These are phyloP conservation scores for Tritrichomonas foetus DNA, from an alignment of 208 protist genomes.

Conservation along the genomic window DNA sequence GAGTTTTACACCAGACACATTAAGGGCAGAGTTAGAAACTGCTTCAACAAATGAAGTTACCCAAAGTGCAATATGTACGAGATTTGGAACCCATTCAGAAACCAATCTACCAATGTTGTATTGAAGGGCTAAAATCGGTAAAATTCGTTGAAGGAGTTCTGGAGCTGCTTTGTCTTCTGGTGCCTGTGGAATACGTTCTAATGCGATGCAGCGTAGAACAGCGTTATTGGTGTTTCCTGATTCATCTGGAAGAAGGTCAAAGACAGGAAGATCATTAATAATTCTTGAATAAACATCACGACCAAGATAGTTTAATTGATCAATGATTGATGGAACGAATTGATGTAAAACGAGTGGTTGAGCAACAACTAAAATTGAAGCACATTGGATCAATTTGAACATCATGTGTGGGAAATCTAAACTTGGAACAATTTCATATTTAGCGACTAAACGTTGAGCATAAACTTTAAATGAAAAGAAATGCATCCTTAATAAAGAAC, in stretches of 20 bases:
- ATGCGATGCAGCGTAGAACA: neutral
- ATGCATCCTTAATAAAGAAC: too few relatives aligned
- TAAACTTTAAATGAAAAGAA: neutral
- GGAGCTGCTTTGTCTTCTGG: neutral
- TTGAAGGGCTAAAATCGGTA: neutral
- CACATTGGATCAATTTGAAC: neutral
- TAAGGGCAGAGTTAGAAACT: neutral
- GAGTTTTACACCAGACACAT: neutral
- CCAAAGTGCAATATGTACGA: neutral
- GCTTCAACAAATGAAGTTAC: neutral
- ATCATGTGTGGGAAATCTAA: neutral
- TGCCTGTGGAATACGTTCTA: neutral
- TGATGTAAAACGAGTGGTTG: neutral
- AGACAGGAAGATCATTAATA: neutral
- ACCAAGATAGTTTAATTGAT: neutral
- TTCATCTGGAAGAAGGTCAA: neutral
- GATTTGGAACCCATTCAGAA: neutral
- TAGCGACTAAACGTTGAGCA: neutral
- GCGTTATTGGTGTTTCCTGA: neutral
- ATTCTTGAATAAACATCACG: neutral
- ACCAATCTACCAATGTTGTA: neutral
- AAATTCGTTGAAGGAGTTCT: neutral
- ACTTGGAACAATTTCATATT: neutral
- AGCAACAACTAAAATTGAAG: neutral
- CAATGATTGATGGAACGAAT: neutral